These are phyloP conservation scores for Salix koriyanagi DNA, from an alignment of 345 rosid species.

Conservation along the genomic window DNA sequence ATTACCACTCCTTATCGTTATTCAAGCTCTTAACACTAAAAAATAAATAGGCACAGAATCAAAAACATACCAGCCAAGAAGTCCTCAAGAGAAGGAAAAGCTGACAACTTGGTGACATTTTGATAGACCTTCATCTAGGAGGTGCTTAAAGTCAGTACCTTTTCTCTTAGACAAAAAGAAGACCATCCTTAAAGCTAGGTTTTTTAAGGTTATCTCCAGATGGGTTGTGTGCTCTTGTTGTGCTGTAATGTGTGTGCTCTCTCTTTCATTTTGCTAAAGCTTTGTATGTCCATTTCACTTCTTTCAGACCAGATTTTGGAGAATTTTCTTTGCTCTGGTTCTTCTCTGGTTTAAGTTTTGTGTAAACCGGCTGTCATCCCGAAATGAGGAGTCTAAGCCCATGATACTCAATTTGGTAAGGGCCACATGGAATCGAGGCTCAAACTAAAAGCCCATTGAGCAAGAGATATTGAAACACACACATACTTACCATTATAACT, in stretches of 20 bases:
- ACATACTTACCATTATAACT: too few relatives aligned
- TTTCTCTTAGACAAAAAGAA: constrained; percentile 58
- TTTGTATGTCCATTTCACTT: constrained; percentile 58
- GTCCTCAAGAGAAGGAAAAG: constrained; percentile 46
- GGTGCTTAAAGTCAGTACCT: constrained; percentile 66
- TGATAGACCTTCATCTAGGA: constrained; percentile 69
- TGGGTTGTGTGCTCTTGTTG: constrained; percentile 27
- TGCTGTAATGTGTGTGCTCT: constrained; percentile 67
- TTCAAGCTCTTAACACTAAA: neutral
- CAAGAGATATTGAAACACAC: neutral
- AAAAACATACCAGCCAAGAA: constrained; percentile 48
- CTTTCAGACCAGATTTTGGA: neutral
- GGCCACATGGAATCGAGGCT: neutral
- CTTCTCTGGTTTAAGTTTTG: neutral
- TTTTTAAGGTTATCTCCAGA: constrained; percentile 12
- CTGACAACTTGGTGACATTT: constrained; percentile 38
- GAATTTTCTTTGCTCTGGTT: neutral
- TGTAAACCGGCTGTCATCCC: neutral
- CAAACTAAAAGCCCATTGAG: neutral
- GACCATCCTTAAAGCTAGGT: neutral
- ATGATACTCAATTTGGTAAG: neutral
- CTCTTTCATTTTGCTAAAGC: constrained; percentile 83
- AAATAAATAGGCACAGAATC: neutral
- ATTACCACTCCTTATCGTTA: neutral
- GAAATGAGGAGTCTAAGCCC: neutral